Conservation (phyloP, 2,329 filamentous ascomycete genomes). For the Helminthosporium solani region DNA sequence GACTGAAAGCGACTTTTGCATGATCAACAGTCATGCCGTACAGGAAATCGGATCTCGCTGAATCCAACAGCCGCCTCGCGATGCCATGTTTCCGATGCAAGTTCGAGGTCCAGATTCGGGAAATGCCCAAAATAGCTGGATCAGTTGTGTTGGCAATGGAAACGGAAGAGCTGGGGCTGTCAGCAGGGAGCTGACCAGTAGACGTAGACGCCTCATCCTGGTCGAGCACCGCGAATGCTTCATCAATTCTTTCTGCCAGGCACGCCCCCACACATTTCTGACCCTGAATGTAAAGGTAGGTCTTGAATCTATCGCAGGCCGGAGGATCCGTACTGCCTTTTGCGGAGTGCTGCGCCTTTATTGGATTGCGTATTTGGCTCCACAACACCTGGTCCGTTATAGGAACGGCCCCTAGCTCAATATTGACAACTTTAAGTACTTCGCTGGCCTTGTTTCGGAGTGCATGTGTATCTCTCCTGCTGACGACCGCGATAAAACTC, state of each 20-base stretch:
- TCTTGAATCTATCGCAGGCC: conserved; percentile 55
- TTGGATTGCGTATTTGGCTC: conserved; percentile 47
- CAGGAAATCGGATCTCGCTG: conserved; percentile 56
- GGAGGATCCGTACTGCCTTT: conserved; percentile 21
- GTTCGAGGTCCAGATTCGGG: conserved; percentile 65
- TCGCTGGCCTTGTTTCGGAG: conserved; percentile 57
- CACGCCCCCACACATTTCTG: conserved; percentile 64
- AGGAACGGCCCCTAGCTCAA: conserved; percentile 61
- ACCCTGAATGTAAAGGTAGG: conserved; percentile 62
- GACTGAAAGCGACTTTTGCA: conserved; percentile 62
- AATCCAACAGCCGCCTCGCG: conserved; percentile 59
- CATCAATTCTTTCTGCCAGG: conserved; percentile 61
- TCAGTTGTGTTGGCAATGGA: conserved; percentile 46
- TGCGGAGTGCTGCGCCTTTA: conserved; percentile 32
- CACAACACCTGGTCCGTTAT: conserved; percentile 60
- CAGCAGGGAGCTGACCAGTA: conserved; percentile 15
- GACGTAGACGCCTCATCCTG: conserved; percentile 19
- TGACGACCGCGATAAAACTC: conserved; percentile 59
- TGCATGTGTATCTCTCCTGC: conserved; percentile 54
- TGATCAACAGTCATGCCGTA: conserved; percentile 58
- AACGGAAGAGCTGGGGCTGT: conserved; percentile 38
- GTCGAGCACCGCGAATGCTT: conserved; percentile 54
- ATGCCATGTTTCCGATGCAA: conserved; percentile 58
- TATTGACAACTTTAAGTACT: conserved; percentile 61
- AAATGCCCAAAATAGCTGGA: conserved; percentile 60